phyloP scores from a whole-genome alignment of 1,139 yeast genomes.

The Pichia sp. region DNA sequence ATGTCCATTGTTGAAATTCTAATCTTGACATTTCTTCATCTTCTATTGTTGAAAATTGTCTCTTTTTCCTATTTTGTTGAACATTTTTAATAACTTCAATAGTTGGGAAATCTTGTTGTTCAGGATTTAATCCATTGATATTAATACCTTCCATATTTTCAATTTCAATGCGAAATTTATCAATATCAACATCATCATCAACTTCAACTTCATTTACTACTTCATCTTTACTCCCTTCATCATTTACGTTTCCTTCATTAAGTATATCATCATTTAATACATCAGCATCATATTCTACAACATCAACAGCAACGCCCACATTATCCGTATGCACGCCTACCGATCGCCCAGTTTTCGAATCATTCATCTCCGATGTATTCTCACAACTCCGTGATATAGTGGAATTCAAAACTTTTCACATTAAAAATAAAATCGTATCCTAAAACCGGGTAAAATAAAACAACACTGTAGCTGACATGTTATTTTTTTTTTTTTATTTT shows the following conservation, averaged over 20 bases:
- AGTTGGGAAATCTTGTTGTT: slow-evolving; percentile 5
- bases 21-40: slow-evolving; percentile 37
- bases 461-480: not conserved
- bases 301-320: slow-evolving; percentile 3
- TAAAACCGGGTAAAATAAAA: slow-evolving; percentile 13
- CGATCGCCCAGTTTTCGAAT: not conserved
- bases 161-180: not conserved
- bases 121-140: not conserved
- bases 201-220: not conserved
- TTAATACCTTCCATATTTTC: not conserved
- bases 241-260: slow-evolving; percentile 3
- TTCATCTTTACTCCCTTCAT: not conserved
- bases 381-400: not conserved
- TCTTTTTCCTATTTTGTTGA: slow-evolving; percentile 40
- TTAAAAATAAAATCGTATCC: no score
- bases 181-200: slow-evolving; percentile 6
- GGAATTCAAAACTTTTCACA: no score
- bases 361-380: not conserved
- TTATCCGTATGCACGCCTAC: slow-evolving; percentile 2
- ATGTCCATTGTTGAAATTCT: slow-evolving; percentile 48
- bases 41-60: slow-evolving; percentile 20
- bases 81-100: slow-evolving; percentile 12
- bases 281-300: slow-evolving; percentile 1
- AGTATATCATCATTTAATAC: slow-evolving; percentile 3
- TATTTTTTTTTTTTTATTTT: no score